Percentiles rank a stretch among this genome's conserved stretches.
Evolutionary conservation across 768 basidiomycete genomes (phyloP).

Genomic region (Amanita exitialis): DNA sequence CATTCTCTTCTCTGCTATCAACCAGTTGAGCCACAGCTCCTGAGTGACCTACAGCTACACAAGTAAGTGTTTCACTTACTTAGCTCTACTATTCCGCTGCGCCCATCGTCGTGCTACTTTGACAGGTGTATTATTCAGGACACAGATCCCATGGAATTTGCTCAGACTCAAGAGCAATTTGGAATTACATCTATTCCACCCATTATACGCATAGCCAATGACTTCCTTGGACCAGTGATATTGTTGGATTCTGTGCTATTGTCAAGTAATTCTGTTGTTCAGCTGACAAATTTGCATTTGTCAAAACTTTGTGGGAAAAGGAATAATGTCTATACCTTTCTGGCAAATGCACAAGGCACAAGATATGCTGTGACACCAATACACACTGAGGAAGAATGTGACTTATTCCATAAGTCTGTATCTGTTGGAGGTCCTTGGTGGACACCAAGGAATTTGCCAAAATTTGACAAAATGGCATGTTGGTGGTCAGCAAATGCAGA

Average conservation of each 20-base stretch:
- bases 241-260: neutral
- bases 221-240: neutral
- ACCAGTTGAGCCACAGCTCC: no score
- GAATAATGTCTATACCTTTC: neutral
- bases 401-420: neutral
- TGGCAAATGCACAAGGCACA: neutral
- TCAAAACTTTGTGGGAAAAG: neutral
- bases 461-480: neutral
- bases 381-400: neutral
- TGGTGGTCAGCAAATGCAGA: neutral
- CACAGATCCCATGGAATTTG: neutral
- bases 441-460: neutral
- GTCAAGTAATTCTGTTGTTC: neutral
- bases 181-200: neutral
- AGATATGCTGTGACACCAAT: neutral
- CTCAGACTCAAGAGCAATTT: neutral
- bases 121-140: neutral
- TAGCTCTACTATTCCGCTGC: no score
- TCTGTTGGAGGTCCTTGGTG: neutral
- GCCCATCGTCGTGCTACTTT: no score
- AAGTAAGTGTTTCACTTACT: no score
- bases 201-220: neutral
- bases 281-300: neutral
- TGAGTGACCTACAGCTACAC: no score
- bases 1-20: no score